phyloP scores from a whole-genome alignment of 2,329 filamentous ascomycete species.

The Fusarium brachygibbosum region DNA sequence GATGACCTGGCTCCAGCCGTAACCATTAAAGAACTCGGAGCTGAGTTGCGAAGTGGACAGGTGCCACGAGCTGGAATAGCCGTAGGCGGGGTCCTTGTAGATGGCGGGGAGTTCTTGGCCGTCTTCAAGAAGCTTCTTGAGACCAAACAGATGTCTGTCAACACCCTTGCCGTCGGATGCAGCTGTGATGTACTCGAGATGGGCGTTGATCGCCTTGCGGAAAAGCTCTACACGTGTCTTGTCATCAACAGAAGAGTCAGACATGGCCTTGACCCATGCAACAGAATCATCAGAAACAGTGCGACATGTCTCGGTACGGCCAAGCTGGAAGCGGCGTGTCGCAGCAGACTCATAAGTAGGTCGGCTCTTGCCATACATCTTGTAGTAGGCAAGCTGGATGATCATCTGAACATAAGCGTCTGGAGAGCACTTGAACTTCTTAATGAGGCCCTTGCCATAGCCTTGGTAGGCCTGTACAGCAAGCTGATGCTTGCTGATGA shows the following conservation, averaged over 20 bases:
- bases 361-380: conserved; percentile 98
- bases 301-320: conserved; percentile 95
- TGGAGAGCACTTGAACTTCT: conserved; percentile 98
- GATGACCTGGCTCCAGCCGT: conserved; percentile 98
- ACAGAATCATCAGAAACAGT: conserved; percentile 91
- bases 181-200: conserved; percentile 90
- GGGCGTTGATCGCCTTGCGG: conserved; percentile 82
- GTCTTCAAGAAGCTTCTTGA: conserved; percentile 88
- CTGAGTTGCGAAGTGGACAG: conserved; percentile 90
- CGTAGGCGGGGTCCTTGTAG: conserved; percentile 87
- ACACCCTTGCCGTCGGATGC: conserved; percentile 94
- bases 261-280: conserved; percentile 90
- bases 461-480: conserved; percentile 95
- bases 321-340: conserved; percentile 94
- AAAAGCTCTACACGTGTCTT: conserved; percentile 80
- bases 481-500: conserved; percentile 91
- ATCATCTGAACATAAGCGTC: conserved; percentile 99
- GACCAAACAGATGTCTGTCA: conserved; percentile 95
- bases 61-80: conserved; percentile 90
- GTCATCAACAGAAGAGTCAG: conserved; percentile 73
- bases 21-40: conserved; percentile 98
- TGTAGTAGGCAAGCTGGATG: conserved; percentile 97
- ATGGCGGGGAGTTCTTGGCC: conserved; percentile 86
- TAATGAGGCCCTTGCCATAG: conserved; percentile 98
- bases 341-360: conserved; percentile 98